A percentile compares a stretch with the other conserved stretches of the same genome.
Conservation (phyloP, 176 grass and related monocot species). For the Eragrostis curvula region DNA sequence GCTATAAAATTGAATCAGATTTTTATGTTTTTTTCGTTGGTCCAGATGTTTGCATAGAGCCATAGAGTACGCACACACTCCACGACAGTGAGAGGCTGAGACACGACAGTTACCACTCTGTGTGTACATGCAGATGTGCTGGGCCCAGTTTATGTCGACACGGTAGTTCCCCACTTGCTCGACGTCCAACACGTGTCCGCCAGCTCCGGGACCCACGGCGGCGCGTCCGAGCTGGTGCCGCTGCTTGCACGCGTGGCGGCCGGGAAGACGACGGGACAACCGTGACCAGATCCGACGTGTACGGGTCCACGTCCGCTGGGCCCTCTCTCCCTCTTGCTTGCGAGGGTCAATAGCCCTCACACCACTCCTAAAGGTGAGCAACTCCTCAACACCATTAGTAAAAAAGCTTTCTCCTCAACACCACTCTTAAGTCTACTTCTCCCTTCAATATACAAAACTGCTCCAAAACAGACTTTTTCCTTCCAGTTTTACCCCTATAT, state of each 20-base stretch:
- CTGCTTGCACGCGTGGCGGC: conserved; percentile 9
- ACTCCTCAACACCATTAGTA: too few relatives aligned
- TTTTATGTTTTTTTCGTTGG: too few relatives aligned
- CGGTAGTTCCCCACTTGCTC: neutral
- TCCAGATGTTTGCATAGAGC: too few relatives aligned
- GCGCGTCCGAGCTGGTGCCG: conserved; percentile 33
- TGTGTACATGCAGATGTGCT: neutral
- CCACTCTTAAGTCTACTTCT: too few relatives aligned
- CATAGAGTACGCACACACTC: neutral
- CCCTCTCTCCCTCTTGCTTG: neutral
- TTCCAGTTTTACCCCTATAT: too few relatives aligned
- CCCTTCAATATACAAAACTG: too few relatives aligned
- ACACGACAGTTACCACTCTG: neutral
- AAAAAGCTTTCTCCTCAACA: too few relatives aligned
- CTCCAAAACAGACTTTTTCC: too few relatives aligned
- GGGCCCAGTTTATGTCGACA: neutral
- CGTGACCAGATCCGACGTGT: conserved; percentile 27
- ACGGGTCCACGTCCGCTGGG: neutral
- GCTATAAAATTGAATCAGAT: too few relatives aligned
- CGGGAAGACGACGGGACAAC: conserved; percentile 6
- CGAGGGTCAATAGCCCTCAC: too few relatives aligned
- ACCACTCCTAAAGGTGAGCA: too few relatives aligned
- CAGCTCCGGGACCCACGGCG: neutral
- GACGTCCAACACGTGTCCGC: neutral
- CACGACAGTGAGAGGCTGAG: neutral